phyloP scores from a whole-genome alignment of 768 basidiomycete species.

The Pluteus cervinus region DNA sequence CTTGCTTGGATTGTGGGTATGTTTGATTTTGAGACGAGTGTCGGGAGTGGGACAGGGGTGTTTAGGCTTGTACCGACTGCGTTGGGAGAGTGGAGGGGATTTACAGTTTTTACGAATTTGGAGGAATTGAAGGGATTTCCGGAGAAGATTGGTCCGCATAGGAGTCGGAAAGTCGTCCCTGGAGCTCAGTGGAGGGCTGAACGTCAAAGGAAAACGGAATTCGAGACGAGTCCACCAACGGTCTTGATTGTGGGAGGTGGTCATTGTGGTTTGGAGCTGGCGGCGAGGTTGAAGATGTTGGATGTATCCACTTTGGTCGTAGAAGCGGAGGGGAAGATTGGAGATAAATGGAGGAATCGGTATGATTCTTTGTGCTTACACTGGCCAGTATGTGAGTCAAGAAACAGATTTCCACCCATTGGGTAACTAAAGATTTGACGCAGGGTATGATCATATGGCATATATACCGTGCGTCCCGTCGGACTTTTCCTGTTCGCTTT shows the following conservation, averaged over 20 bases:
- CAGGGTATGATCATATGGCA: slow-evolving; percentile 55
- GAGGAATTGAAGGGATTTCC: slow-evolving; percentile 48
- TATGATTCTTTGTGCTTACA: slow-evolving; percentile 66
- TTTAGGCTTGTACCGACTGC: slow-evolving; percentile 44
- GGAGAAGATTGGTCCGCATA: slow-evolving; percentile 40
- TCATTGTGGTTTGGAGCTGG: slow-evolving; percentile 60
- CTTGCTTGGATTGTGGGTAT: slow-evolving; percentile 50
- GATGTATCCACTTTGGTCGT: slow-evolving; percentile 55
- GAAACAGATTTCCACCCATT: slow-evolving; percentile 4
- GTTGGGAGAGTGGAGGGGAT: slow-evolving; percentile 49
- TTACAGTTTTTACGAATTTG: slow-evolving; percentile 53
- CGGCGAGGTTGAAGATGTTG: slow-evolving; percentile 59
- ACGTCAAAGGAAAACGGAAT: slow-evolving; percentile 36
- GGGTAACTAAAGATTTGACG: background rate
- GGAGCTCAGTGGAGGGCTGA: slow-evolving; percentile 47
- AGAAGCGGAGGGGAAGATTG: slow-evolving; percentile 54
- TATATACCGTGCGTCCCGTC: slow-evolving; percentile 45
- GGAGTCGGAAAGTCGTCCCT: slow-evolving; percentile 38
- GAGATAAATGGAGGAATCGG: slow-evolving; percentile 61
- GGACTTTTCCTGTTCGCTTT: background rate
- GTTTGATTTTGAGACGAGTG: slow-evolving; percentile 50
- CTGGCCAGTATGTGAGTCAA: slow-evolving; percentile 56
- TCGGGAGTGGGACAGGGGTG: slow-evolving; percentile 47
- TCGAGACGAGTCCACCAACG: slow-evolving; percentile 42
- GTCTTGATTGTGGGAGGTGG: slow-evolving; percentile 66